Conservation (phyloP, 2,329 filamentous ascomycete species). For the Chaetomium globosum region DNA sequence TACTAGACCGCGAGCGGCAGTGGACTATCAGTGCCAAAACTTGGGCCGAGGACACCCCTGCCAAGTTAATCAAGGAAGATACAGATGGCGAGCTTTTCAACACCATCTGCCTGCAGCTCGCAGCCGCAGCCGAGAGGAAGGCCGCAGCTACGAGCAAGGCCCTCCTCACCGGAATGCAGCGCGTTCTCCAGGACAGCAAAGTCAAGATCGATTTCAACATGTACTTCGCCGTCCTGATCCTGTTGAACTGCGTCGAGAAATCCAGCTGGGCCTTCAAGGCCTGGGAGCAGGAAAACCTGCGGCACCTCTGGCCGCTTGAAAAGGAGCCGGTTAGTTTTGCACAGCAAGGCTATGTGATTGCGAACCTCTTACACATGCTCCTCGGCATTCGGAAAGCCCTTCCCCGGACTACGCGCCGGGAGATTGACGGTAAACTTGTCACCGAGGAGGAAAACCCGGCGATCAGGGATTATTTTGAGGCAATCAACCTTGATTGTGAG, state of each 20-base stretch:
- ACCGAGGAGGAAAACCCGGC: conserved; percentile 52
- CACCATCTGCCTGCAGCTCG: conserved; percentile 65
- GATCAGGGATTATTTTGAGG: conserved; percentile 57
- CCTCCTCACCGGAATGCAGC: conserved; percentile 63
- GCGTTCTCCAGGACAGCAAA: conserved; percentile 63
- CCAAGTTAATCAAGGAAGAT: conserved; percentile 55
- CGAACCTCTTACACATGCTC: conserved; percentile 63
- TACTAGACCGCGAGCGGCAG: conserved; percentile 64
- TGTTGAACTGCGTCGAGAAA: conserved; percentile 68
- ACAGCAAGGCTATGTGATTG: conserved; percentile 61
- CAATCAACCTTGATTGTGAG: conserved; percentile 61
- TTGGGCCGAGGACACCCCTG: conserved; percentile 46
- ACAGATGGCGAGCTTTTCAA: conserved; percentile 61
- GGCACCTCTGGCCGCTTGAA: conserved; percentile 63
- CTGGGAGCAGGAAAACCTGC: conserved; percentile 65
- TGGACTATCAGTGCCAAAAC: conserved; percentile 60
- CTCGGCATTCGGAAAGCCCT: conserved; percentile 62
- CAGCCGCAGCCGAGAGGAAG: conserved; percentile 65
- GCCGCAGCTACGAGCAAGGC: conserved; percentile 61
- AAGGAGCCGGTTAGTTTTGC: conserved; percentile 59
- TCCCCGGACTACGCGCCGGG: conserved; percentile 53
- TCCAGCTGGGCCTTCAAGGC: conserved; percentile 70
- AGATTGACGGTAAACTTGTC: conserved; percentile 53
- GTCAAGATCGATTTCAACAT: conserved; percentile 62
- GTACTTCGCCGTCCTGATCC: conserved; percentile 63